Base-by-base conservation (phyloP, 805 yeast species). In the Nakazawaea wyomingensis region DNA sequence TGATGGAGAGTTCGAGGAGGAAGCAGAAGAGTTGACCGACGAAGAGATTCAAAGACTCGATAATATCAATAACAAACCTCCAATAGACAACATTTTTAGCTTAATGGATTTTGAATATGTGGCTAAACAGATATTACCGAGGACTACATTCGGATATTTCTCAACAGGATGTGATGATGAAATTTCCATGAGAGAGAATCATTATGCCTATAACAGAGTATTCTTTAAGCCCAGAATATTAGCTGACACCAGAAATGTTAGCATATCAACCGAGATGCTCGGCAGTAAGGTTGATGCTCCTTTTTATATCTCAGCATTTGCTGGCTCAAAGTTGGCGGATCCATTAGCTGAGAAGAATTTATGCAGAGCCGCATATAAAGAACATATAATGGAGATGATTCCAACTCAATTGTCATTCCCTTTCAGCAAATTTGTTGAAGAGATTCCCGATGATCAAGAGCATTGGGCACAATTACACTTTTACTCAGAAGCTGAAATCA, bases 121-220 rank as follows among this genome's bases (percentile, higher is more conserved):
- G 38, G 97, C 97, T 1, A 71, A 85, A 31, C 73, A 77, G 47
- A 75, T 86, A 28, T 68, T 90, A 69, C 72, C 83, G 19, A 78
- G 79, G 31, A 70, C 74, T n/a, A 91, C 88, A 0, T 84, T 95
- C 85, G 86, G 87, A 13, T 90, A 89, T 60, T 85, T 85, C 57
- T 79, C 90, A 1, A 79, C 93, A 3, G 98, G 91, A 3, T 72
- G 93, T 11, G 95, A 86, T 57, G 96, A 90, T 57, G 98, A 90
- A 63, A 76, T 90, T 50, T 73, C 96, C 0, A 55, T 84, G 46
- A 71, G 96, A 49, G 96, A 87, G 55, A 90, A 89, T 64, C 96
- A 88, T 59, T 72, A 80, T 37, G 93, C 96, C 1, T 85, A 76
- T 61, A 91, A 86, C 49, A 68, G 95, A 21, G 77, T 89, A 34